Conservation (phyloP, 805 yeast species). For the Schwanniomyces sp. region DNA sequence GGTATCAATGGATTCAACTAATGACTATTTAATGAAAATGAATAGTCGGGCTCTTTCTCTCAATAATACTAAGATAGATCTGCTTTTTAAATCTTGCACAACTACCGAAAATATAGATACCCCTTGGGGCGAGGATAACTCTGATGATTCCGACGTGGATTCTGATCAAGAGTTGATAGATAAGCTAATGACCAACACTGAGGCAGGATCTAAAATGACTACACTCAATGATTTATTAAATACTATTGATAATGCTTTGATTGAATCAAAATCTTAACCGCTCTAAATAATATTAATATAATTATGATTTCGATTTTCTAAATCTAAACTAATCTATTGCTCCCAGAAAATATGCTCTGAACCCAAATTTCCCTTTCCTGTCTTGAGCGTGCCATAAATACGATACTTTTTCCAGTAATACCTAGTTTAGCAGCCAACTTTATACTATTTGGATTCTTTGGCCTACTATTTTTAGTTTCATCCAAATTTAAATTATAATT, state of each 20-base stretch:
- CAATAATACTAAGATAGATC: not conserved
- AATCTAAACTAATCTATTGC: constrained; percentile 34
- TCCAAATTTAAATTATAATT: constrained; percentile 7
- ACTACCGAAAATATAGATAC: not conserved
- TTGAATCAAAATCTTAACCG: not conserved
- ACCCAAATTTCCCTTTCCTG: constrained; percentile 89
- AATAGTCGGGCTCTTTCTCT: not conserved
- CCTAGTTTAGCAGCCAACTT: constrained; percentile 57
- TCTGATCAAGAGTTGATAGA: constrained; percentile 21
- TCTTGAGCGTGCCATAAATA: constrained; percentile 78
- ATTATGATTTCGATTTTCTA: not conserved
- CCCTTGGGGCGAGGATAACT: not conserved
- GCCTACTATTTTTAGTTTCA: constrained; percentile 9
- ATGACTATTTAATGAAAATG: not conserved
- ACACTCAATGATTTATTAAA: constrained; percentile 9
- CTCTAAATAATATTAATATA: not conserved
- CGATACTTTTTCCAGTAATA: constrained; percentile 63
- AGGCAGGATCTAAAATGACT: not conserved
- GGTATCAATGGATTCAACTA: not conserved
- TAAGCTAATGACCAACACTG: constrained; percentile 4
- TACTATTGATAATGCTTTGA: constrained; percentile 16
- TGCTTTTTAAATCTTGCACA: not conserved
- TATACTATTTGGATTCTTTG: constrained; percentile 43
- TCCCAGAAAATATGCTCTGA: constrained; percentile 39
- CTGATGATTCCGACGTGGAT: constrained; percentile 12